phyloP scores from a whole-genome alignment of 306 rosid species.

The Macrotyloma uniflorum region DNA sequence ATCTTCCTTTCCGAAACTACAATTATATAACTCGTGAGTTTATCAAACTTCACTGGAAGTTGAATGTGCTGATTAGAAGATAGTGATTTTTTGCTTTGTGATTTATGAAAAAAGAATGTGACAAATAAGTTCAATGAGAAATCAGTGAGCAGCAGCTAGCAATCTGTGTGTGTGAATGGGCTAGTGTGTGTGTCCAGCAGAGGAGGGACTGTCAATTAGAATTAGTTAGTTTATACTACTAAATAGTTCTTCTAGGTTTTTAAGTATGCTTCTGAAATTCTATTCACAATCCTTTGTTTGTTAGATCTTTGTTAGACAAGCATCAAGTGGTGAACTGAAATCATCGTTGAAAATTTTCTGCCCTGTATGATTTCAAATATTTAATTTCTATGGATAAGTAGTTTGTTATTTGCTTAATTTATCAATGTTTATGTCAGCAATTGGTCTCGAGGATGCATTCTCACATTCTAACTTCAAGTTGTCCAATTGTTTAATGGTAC shows the following conservation, averaged over 20 bases:
- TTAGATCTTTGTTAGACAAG: slow-evolving; percentile 18
- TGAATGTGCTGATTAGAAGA: slow-evolving; percentile 1
- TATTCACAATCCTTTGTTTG: background rate
- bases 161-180: background rate
- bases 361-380: slow-evolving; percentile 20
- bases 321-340: slow-evolving; percentile 1
- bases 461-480: slow-evolving; percentile 11
- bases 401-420: slow-evolving; percentile 19
- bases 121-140: slow-evolving; percentile 11
- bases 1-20: slow-evolving; percentile 17
- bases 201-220: background rate
- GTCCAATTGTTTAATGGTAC: slow-evolving; percentile 12
- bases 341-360: background rate
- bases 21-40: background rate
- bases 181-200: background rate
- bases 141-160: background rate
- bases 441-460: slow-evolving; percentile 3
- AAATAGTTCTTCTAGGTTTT: background rate
- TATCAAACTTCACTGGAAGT: background rate
- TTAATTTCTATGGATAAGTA: background rate
- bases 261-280: slow-evolving; percentile 20
- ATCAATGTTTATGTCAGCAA: background rate
- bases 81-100: background rate
- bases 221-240: slow-evolving; percentile 4
- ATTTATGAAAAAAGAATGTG: background rate